phyloP scores from a whole-genome alignment of 805 yeast genomes.

The Candida vartiovaarae region DNA sequence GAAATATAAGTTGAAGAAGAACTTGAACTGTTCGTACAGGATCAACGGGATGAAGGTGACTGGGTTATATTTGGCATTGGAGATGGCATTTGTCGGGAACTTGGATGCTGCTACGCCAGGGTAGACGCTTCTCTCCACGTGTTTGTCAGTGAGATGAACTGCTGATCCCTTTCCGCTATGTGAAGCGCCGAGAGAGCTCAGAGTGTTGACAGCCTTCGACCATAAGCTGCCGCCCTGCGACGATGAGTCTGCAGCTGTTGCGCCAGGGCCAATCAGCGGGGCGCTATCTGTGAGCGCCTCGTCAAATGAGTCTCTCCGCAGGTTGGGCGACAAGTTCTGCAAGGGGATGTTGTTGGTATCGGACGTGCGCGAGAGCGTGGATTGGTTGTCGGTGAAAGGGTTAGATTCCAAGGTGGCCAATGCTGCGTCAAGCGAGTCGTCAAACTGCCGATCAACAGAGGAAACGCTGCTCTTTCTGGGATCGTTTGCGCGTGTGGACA shows the following conservation, averaged over 20 bases:
- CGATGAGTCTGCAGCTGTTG: neutral
- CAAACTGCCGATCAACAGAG: conserved; percentile 55
- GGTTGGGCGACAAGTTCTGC: conserved; percentile 22
- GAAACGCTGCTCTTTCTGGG: conserved; percentile 28
- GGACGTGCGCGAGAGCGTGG: conserved; percentile 23
- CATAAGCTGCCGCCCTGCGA: too few species aligned
- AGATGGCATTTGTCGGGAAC: conserved; percentile 68
- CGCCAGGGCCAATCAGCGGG: conserved; percentile 8
- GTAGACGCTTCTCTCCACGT: conserved; percentile 34
- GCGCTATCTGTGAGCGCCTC: conserved; percentile 17
- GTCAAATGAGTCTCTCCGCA: conserved; percentile 21
- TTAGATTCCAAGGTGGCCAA: conserved; percentile 43
- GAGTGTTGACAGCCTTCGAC: too few species aligned
- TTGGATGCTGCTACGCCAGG: conserved; percentile 34
- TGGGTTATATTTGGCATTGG: conserved; percentile 92
- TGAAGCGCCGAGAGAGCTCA: neutral
- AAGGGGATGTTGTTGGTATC: conserved; percentile 28
- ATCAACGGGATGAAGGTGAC: conserved; percentile 82
- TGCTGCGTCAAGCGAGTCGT: conserved; percentile 59
- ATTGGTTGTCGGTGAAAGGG: conserved; percentile 25
- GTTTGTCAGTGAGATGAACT: conserved; percentile 23
- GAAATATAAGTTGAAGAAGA: conserved; percentile 90
- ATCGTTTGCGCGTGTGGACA: conserved; percentile 11
- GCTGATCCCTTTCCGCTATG: conserved; percentile 2
- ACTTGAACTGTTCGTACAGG: conserved; percentile 92